Evolutionary conservation across 2,329 filamentous ascomycete species (phyloP), one percentile per base, ranked within the genome.

Genomic region (Rhytidhysteron rufulum): DNA sequence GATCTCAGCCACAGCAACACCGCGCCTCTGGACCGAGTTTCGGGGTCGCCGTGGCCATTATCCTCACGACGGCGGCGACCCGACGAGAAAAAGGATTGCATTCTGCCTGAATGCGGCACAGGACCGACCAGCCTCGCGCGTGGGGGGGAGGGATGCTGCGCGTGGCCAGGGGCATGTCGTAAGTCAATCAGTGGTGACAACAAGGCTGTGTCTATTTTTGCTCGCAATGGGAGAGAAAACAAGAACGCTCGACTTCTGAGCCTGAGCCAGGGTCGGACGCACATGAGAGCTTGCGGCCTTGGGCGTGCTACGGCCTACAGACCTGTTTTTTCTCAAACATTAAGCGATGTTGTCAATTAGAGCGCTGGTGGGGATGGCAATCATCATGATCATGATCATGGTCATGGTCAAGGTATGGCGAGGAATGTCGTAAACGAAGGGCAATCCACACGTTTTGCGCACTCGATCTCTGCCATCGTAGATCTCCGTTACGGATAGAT

Each of bases 201-300:
- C 46, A 40, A 40, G 47, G 43, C 34, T 42, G 33, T 36, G 25
- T 47, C 48, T 52, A 51, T 50, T 52, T 54, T 52, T 47, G 48
- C 43, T n/a, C 20, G 37, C 21, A 18, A 16, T 27, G 22, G 29
- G 38, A 18, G 31, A 15, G 1, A n/a, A n/a, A n/a, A n/a, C n/a
- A n/a, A n/a, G n/a, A n/a, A n/a, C n/a, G n/a, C n/a, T n/a, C n/a
- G n/a, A n/a, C n/a, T n/a, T n/a, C n/a, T n/a, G n/a, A n/a, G n/a
- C 29, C 29, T n/a, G 16, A 31, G 39, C 33, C 39, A 30, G 39
- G 35, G 35, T 29, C 13, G 24, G 35, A 37, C 16, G 22, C 6
- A 18, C 17, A 17, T 32, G 10, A 19, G n/a, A 36, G 34, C 16
- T 7, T n/a, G 13, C 11, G n/a, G 31, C 16, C 31, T 6, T 29